phyloP scores from a whole-genome alignment of 768 basidiomycete species.

The Pleurotus platypus region DNA sequence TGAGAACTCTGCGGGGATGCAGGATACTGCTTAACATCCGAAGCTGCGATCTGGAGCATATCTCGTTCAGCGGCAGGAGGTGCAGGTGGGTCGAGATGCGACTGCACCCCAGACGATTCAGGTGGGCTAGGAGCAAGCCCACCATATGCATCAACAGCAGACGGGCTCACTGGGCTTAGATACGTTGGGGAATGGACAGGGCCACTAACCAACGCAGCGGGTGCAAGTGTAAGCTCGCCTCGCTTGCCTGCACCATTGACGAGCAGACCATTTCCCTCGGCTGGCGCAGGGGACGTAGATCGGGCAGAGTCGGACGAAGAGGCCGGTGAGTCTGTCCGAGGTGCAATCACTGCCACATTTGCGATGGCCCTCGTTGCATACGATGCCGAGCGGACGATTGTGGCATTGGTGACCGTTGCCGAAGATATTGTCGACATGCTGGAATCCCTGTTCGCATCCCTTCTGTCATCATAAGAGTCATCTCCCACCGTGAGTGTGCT shows the following conservation, averaged over 20 bases:
- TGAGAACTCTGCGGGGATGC: conserved; percentile 49
- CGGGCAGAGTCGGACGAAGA: background rate
- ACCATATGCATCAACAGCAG: background rate
- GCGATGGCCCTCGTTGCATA: conserved; percentile 50
- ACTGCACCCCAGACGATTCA: background rate
- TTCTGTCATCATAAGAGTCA: conserved; percentile 13
- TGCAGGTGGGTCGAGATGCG: background rate
- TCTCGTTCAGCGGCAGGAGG: background rate
- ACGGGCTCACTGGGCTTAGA: background rate
- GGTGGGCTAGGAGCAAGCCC: conserved; percentile 3
- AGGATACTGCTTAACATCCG: conserved; percentile 20
- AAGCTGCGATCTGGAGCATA: conserved; percentile 3
- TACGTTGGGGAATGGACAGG: background rate
- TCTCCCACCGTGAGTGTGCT: conserved; percentile 3
- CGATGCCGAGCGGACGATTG: conserved; percentile 42
- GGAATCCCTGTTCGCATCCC: conserved; percentile 37
- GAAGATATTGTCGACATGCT: conserved; percentile 41
- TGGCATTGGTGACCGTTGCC: conserved; percentile 36
- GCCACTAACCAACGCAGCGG: background rate
- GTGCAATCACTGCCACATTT: conserved; percentile 36
- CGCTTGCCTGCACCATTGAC: conserved; percentile 10
- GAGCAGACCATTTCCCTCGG: conserved; percentile 12
- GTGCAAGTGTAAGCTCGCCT: background rate
- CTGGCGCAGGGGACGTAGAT: conserved; percentile 7
- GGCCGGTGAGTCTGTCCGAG: background rate